Percentiles rank a stretch among this genome's conserved stretches.
phyloP scores from a whole-genome alignment of 768 basidiomycete genomes.

The Calocera cornea region DNA sequence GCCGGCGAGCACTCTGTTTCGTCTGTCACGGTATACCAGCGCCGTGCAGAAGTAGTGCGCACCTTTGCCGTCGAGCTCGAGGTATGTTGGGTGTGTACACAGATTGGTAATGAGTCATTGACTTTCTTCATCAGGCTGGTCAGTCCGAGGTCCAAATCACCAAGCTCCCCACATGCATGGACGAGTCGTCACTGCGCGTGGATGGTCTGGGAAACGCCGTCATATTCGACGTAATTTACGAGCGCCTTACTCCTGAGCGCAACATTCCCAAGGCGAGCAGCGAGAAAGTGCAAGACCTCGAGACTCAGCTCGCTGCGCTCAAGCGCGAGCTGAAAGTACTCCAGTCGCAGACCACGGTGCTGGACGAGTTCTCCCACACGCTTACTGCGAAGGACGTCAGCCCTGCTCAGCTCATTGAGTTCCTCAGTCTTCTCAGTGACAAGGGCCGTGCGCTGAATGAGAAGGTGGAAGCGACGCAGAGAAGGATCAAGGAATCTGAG shows the following conservation, averaged over 20 bases:
- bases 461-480: constrained; percentile 27
- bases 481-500: constrained; percentile 31
- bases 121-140: constrained; percentile 30
- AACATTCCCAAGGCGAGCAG: background rate
- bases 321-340: background rate
- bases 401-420: constrained; percentile 21
- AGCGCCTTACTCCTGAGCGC: background rate
- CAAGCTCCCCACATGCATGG: constrained; percentile 38
- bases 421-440: constrained; percentile 29
- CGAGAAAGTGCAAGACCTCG: background rate
- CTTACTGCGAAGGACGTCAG: constrained; percentile 27
- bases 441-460: constrained; percentile 14
- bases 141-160: constrained; percentile 39
- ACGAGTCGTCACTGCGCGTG: constrained; percentile 40
- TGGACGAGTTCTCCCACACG: constrained; percentile 23
- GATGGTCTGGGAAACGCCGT: constrained; percentile 34
- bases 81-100: background rate
- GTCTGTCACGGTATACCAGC: constrained; percentile 9
- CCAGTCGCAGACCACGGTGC: background rate
- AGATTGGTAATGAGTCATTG: background rate
- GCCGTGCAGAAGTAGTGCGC: constrained; percentile 9
- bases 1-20: constrained; percentile 8
- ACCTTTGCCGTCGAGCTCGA: constrained; percentile 9
- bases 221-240: constrained; percentile 43
- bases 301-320: background rate